Evolutionary conservation across 352 stramenopile species (phyloP).

Genomic region (Halophytophthora batemanensis): DNA sequence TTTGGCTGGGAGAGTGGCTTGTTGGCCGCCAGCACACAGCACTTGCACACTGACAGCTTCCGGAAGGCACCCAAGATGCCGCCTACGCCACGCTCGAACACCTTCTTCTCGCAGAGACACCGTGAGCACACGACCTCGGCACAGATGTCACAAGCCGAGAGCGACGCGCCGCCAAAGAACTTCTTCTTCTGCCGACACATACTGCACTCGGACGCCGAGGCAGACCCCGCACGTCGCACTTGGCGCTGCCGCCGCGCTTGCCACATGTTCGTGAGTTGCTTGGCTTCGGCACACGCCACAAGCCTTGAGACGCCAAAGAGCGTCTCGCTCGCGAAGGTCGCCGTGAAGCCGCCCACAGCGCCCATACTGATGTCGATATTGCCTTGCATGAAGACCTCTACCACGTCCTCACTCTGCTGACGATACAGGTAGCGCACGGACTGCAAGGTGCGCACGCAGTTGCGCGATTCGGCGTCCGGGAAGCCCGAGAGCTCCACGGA

Average conservation of each 20-base stretch:
- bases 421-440: conserved; percentile 40
- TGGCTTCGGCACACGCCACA: conserved; percentile 43
- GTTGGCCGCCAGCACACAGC: conserved; percentile 19
- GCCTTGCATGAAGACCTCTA: conserved; percentile 53
- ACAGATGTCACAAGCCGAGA: conserved; percentile 32
- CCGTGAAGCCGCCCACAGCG: conserved; percentile 12
- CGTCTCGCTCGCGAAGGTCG: conserved; percentile 26
- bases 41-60: conserved; percentile 21
- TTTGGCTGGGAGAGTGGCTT: conserved; percentile 12
- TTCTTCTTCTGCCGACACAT: conserved; percentile 39
- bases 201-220: conserved; percentile 22
- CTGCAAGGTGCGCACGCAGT: conserved; percentile 12
- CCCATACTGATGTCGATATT: conserved; percentile 22
- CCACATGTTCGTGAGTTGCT: conserved; percentile 43
- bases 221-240: conserved; percentile 3
- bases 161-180: conserved; percentile 20
- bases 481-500: conserved; percentile 32
- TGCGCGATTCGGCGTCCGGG: conserved; percentile 10
- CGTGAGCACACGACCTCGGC: conserved; percentile 22
- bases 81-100: conserved; percentile 30
- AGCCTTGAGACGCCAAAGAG: conserved; percentile 33
- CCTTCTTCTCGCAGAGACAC: conserved; percentile 28
- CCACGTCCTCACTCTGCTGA: conserved; percentile 38
- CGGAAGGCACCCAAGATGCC: conserved; percentile 12
- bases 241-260: conserved; percentile 19